Evolutionary conservation across 2,329 filamentous ascomycete genomes (phyloP).

Genomic region (Pestalotiopsis fici): DNA sequence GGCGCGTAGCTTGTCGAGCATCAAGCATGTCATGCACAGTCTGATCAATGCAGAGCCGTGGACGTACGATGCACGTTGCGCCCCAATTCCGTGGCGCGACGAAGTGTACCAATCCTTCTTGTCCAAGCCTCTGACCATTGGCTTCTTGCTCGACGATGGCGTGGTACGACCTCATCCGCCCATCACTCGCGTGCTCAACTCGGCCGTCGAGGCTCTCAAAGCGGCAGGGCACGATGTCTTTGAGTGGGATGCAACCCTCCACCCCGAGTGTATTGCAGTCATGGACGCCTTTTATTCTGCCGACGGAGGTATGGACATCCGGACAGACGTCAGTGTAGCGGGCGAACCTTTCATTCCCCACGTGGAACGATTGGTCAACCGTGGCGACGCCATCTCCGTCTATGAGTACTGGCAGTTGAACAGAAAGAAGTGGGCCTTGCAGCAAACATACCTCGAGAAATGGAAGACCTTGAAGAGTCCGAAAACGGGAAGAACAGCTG

Average conservation of each 20-base stretch:
- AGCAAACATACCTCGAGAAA: constrained; percentile 59
- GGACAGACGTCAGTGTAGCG: constrained; percentile 49
- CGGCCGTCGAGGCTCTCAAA: constrained; percentile 36
- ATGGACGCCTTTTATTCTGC: constrained; percentile 65
- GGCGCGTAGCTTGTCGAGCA: constrained; percentile 49
- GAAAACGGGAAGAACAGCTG: constrained; percentile 45
- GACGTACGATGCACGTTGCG: constrained; percentile 53
- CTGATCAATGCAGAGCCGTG: constrained; percentile 51
- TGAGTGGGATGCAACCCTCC: constrained; percentile 50
- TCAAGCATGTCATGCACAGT: constrained; percentile 48
- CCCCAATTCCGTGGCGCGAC: constrained; percentile 55
- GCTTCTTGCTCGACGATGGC: constrained; percentile 39
- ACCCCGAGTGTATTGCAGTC: constrained; percentile 55
- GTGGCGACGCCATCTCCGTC: constrained; percentile 55
- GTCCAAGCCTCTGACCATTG: constrained; percentile 46
- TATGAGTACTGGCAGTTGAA: constrained; percentile 71
- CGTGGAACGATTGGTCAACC: constrained; percentile 49
- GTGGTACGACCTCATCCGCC: constrained; percentile 58
- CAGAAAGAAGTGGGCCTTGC: constrained; percentile 51
- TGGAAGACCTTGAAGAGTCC: constrained; percentile 51
- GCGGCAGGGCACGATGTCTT: constrained; percentile 55
- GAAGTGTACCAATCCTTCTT: constrained; percentile 39
- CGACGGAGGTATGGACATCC: constrained; percentile 65
- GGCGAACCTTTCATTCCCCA: constrained; percentile 53
- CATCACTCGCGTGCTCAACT: constrained; percentile 43